Percentiles rank a stretch among this genome's conserved stretches.
Evolutionary conservation across 2,329 filamentous ascomycete genomes (phyloP).

Genomic region (Paraphaeosphaeria sporulosa): DNA sequence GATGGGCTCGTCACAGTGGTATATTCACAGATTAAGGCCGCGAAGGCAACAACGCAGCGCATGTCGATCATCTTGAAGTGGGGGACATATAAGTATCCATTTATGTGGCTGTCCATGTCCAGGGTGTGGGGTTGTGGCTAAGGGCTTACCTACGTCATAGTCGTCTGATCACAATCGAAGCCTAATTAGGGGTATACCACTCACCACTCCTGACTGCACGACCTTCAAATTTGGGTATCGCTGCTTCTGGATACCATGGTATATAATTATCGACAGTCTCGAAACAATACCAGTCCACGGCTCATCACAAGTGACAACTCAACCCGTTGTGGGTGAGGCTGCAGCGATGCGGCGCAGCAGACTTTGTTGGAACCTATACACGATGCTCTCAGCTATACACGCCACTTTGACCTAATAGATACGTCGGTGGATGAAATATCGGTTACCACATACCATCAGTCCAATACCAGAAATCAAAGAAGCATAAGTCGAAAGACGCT

Average conservation of each 20-base stretch:
- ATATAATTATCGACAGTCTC: not conserved
- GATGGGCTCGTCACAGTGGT: conserved; percentile 1
- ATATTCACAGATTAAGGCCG: conserved; percentile 10
- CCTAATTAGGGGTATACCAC: not conserved
- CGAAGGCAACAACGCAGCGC: conserved; percentile 18
- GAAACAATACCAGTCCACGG: no score
- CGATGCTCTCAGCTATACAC: no score
- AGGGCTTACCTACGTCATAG: conserved; percentile 5
- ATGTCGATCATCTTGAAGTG: conserved; percentile 19
- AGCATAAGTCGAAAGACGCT: not conserved
- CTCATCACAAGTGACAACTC: no score
- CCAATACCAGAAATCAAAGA: not conserved
- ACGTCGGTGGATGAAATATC: not conserved
- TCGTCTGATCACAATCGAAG: not conserved
- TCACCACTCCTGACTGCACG: not conserved
- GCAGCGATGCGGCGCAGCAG: no score
- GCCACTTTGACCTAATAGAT: no score
- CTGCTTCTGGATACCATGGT: not conserved
- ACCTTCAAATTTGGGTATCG: not conserved
- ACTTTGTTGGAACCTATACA: no score
- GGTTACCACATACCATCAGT: not conserved
- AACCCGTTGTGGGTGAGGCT: no score
- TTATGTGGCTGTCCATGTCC: conserved; percentile 1
- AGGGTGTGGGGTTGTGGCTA: not conserved
- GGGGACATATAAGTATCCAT: not conserved